Percentiles rank a stretch among this genome's conserved stretches.
phyloP scores from a whole-genome alignment of 2,329 filamentous ascomycete species.

The Claviceps quebecensis region DNA sequence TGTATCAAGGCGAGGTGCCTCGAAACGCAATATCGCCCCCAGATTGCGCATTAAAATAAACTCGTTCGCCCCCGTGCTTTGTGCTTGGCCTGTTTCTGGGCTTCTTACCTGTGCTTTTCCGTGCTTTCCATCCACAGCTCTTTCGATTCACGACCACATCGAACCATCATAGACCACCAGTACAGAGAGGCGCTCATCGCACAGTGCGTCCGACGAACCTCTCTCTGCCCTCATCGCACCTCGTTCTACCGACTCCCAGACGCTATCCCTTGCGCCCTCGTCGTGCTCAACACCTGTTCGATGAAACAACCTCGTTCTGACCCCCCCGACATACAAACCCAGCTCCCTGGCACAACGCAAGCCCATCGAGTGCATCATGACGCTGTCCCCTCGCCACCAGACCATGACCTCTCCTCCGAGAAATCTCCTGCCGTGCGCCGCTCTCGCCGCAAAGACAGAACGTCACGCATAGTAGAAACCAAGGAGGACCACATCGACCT shows the following conservation, averaged over 20 bases:
- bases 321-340: conserved; percentile 39
- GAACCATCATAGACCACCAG: no score
- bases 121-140: neutral
- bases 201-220: no score
- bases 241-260: neutral
- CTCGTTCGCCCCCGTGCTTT: neutral
- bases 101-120: neutral
- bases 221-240: neutral
- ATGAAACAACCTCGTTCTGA: conserved; percentile 48
- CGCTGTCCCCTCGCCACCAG: conserved; percentile 11
- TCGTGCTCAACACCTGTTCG: conserved; percentile 28
- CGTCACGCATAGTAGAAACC: conserved; percentile 33
- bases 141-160: neutral
- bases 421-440: neutral
- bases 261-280: neutral
- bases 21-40: neutral
- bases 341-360: conserved; percentile 41
- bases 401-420: conserved; percentile 1
- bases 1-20: no score
- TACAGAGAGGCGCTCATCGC: no score
- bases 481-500: conserved; percentile 9
- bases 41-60: conserved; percentile 3
- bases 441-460: conserved; percentile 1
- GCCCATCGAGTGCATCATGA: conserved; percentile 36
- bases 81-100: neutral